Percentiles rank a stretch among this genome's conserved stretches.
Evolutionary conservation across 257 asterid genomes (phyloP).

Genomic region (Parsonsia alboflavescens): DNA sequence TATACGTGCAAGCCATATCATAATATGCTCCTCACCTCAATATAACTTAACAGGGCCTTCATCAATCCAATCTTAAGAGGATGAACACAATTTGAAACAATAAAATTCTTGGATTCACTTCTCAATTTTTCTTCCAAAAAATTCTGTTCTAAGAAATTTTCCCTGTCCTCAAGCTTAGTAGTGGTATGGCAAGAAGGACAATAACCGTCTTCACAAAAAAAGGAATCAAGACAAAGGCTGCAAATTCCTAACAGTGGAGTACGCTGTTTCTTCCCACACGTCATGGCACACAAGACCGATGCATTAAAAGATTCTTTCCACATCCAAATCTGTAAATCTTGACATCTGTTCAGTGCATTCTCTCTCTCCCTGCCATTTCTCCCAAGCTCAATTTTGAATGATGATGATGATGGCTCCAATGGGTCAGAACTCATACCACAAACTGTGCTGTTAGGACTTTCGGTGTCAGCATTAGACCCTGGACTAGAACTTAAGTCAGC

Average conservation of each 20-base stretch:
- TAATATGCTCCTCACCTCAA: constrained; percentile 55
- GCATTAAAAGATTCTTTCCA: constrained; percentile 78
- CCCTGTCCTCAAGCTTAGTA: constrained; percentile 23
- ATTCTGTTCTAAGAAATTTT: constrained; percentile 24
- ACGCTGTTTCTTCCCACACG: constrained; percentile 57
- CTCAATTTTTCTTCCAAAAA: constrained; percentile 27
- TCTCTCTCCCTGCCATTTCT: constrained; percentile 47
- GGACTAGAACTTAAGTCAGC: constrained; percentile 34
- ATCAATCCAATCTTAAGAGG: constrained; percentile 64
- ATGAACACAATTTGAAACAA: constrained; percentile 34
- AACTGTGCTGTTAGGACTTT: constrained; percentile 56
- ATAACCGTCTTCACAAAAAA: constrained; percentile 32
- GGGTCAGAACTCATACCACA: constrained; percentile 43
- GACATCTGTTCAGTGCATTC: constrained; percentile 53
- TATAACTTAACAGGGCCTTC: constrained; percentile 52
- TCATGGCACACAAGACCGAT: constrained; percentile 42
- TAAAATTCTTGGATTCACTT: constrained; percentile 22
- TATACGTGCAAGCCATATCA: constrained; percentile 5
- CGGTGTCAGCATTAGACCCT: constrained; percentile 31
- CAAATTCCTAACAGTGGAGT: constrained; percentile 57
- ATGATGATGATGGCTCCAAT: constrained; percentile 54
- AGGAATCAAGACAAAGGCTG: constrained; percentile 49
- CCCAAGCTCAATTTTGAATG: constrained; percentile 68
- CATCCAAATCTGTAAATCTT: constrained; percentile 70
- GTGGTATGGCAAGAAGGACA: constrained; percentile 48